Evolutionary conservation across 78 protist species (phyloP), one percentile per base, ranked within the genome.

Genomic region (Blattamonas nauphoetae): DNA sequence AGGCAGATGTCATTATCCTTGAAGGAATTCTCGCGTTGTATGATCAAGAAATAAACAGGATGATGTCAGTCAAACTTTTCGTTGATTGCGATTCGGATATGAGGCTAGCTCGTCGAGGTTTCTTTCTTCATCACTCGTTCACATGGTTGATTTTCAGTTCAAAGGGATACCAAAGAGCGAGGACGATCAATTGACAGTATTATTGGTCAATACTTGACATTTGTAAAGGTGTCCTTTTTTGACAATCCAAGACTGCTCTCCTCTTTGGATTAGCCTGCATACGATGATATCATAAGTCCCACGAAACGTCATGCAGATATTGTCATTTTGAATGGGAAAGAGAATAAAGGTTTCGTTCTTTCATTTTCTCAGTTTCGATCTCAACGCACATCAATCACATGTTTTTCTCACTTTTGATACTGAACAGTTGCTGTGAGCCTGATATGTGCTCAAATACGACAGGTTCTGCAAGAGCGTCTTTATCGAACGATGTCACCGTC

Each of bases 1-100:
- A 21, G 41, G 83, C 83, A 6, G 83, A 79, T 21, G 83, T 79
- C 6, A 21, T 79, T 21, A 79, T 79, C 6, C 83, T 79, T 21
- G 83, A 79, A 21, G 83, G 83, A 6, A 79, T 79, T 79, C 41
- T 79, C 42, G 83, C 41, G 33, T 21, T 79, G 41, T 79, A 33
- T 79, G 83, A 79, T 21, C 42, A 79, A 21, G 21, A 21, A 6
- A 79, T 79, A 6, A 6, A 32, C 32, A 6, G 45, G 33, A 38
- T 79, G 83, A 79, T 79, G 83, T 79, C 83, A 4, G 6, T 79
- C 42, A 79, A 79, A 11, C 83, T 79, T 5, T 79, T 79, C 41
- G 83, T 79, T 21, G 83, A 79, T 5, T 6, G 43, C 32, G 83
- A 79, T 21, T 21, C 83, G 83, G 83, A 79, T 11, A 21, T 33